Base-by-base conservation (phyloP, 306 rosid species). In the Phaseolus lunatus region DNA sequence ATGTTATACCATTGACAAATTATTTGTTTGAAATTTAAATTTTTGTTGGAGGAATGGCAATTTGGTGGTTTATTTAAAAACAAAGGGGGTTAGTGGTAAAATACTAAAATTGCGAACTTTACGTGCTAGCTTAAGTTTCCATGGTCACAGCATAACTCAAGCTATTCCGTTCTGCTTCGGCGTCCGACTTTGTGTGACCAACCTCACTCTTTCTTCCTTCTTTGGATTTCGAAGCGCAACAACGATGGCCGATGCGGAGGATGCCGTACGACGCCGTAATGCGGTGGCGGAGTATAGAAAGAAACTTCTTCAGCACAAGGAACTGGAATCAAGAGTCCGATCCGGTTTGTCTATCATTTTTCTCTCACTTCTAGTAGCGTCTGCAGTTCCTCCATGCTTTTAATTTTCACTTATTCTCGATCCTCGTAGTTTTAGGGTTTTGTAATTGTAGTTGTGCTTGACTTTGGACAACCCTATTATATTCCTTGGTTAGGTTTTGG, bases 271-370 rank as follows among this genome's bases (percentile, higher is more conserved):
- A 18, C 92, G 98, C 77, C 97, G 92, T 56, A 87, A 29, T 3
- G 91, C 86, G 12, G 86, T 84, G 47, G 82, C 88, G 4, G 96
- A 91, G 1, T 92, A 92, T 80, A 92, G 94, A 19, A 92, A 91
- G 86, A 88, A 89, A 75, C 91, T 92, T 56, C 96, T 92, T 64
- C 94, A 87, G 81, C 97, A 92, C 85, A 95, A 92, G 78, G 99
- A 95, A 84, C 81, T 92, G 70, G 97, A 95, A 22, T 84, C 97
- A 75, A 80, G 94, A 76, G 97, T 90, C 4, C 96, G 97, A 84
- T 80, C 97, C 58, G 94, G 99, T 95, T 78, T 5, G 90, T 79
- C 16, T 11, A 12, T 43, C 5, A 1, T 43, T 9, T 43, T 43
- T 43, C 70, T 29, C 66, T 27, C 37, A 58, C 37, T 12, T 52